A percentile compares a stretch with the other conserved stretches of the same genome.
Evolutionary conservation across 768 basidiomycete species (phyloP).

Genomic region (Royoungia palumana): DNA sequence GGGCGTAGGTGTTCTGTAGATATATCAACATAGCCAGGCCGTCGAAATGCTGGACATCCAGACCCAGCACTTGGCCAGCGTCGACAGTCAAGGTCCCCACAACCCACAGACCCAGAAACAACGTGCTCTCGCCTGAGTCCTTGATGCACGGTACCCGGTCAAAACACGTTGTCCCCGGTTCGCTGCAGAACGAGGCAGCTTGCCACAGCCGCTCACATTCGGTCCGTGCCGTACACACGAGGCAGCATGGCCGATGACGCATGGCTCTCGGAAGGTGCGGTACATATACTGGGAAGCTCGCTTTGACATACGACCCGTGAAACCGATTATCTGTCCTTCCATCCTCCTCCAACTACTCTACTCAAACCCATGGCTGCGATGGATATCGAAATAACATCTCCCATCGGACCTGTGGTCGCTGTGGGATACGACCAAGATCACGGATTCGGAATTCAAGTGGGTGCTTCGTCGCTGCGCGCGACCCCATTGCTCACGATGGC

Average conservation of each 20-base stretch:
- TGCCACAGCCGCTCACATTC: constrained; percentile 3
- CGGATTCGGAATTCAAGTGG: constrained; percentile 22
- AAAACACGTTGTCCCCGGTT: constrained; percentile 10
- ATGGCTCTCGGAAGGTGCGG: constrained; percentile 17
- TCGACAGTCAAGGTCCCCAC: no score
- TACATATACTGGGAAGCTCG: constrained; percentile 26
- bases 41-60: not conserved
- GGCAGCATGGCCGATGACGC: constrained; percentile 26
- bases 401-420: constrained; percentile 27
- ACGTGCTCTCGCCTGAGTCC: no score
- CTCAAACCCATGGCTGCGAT: constrained; percentile 19
- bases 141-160: constrained; percentile 1
- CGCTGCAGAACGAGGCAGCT: constrained; percentile 12
- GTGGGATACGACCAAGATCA: constrained; percentile 18
- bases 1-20: constrained; percentile 1
- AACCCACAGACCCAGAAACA: no score
- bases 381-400: constrained; percentile 34
- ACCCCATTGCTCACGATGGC: not conserved
- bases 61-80: no score
- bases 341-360: not conserved
- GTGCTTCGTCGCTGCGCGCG: not conserved
- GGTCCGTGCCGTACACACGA: constrained; percentile 26
- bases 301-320: constrained; percentile 1
- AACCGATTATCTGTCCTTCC: constrained; percentile 14
- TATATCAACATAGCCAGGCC: not conserved